These are phyloP conservation scores for Alternaria infectoria DNA, from an alignment of 2,329 filamentous ascomycete genomes.

Conservation along the genomic window DNA sequence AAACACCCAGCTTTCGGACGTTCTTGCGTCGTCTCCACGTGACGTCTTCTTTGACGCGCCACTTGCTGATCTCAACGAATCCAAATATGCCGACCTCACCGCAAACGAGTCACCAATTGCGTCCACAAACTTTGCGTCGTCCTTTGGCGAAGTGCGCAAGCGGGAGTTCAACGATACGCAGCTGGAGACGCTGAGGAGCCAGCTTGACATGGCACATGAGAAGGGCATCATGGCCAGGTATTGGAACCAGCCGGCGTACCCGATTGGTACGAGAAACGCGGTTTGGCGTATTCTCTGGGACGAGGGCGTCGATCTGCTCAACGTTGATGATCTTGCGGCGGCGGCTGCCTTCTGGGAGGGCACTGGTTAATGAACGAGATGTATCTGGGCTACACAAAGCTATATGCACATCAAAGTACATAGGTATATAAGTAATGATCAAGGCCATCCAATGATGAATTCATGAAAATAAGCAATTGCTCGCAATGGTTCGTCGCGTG, in stretches of 20 bases:
- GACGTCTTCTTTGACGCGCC: slow-evolving; percentile 68
- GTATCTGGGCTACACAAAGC: background rate
- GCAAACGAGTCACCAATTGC: slow-evolving; percentile 60
- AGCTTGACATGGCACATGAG: slow-evolving; percentile 60
- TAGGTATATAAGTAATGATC: background rate
- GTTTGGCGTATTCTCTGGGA: slow-evolving; percentile 63
- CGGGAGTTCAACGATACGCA: slow-evolving; percentile 56
- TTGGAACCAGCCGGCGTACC: slow-evolving; percentile 67
- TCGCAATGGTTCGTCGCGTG: background rate
- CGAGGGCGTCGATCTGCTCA: slow-evolving; percentile 66
- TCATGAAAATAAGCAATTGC: background rate
- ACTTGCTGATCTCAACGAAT: slow-evolving; percentile 52
- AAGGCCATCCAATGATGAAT: background rate
- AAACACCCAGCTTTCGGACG: slow-evolving; percentile 51
- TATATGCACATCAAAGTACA: background rate
- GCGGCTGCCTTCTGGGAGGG: slow-evolving; percentile 51
- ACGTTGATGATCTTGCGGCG: slow-evolving; percentile 67
- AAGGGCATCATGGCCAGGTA: slow-evolving; percentile 67
- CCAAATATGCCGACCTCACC: slow-evolving; percentile 55
- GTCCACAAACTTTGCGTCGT: slow-evolving; percentile 56
- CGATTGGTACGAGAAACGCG: slow-evolving; percentile 57
- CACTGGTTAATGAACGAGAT: slow-evolving; percentile 16
- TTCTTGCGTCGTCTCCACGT: slow-evolving; percentile 46
- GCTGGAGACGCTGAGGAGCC: slow-evolving; percentile 56
- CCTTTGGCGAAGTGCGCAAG: slow-evolving; percentile 49